Conservation (phyloP, 495 filamentous ascomycete genomes). For the Aspergillus sparsus region DNA sequence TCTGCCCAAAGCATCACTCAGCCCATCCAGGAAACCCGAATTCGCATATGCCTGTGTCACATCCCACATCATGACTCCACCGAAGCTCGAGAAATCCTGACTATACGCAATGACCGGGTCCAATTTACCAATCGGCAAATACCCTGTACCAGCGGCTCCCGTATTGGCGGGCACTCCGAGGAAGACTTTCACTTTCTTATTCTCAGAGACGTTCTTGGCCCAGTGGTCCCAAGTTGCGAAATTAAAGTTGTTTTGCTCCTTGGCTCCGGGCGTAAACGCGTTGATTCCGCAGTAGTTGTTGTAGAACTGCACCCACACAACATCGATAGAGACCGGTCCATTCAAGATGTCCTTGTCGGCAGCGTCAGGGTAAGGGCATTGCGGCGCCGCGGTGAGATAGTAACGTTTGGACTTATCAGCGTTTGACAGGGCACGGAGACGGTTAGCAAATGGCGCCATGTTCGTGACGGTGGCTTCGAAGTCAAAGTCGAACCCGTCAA, state of each 20-base stretch:
- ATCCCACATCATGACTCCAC: constrained; percentile 76
- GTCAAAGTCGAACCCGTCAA: constrained; percentile 77
- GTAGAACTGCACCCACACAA: constrained; percentile 73
- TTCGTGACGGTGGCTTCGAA: constrained; percentile 53
- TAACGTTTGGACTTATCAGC: constrained; percentile 50
- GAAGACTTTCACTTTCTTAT: constrained; percentile 64
- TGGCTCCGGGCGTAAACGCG: constrained; percentile 46
- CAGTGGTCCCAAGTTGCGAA: constrained; percentile 71
- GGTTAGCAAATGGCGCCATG: constrained; percentile 57
- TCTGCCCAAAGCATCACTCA: constrained; percentile 32
- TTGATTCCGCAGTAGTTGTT: constrained; percentile 69
- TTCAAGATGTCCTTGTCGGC: constrained; percentile 59
- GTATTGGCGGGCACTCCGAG: constrained; percentile 66
- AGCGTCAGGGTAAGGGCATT: constrained; percentile 66
- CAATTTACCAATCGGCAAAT: constrained; percentile 49
- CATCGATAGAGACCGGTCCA: constrained; percentile 57
- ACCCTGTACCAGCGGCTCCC: constrained; percentile 59
- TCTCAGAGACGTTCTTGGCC: constrained; percentile 61
- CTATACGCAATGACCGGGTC: constrained; percentile 50
- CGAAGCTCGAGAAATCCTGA: constrained; percentile 60
- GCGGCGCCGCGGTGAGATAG: constrained; percentile 67
- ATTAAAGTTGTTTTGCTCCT: constrained; percentile 62
- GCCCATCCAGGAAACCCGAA: constrained; percentile 52
- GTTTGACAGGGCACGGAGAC: constrained; percentile 56
- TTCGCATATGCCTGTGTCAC: constrained; percentile 62